Base-by-base conservation (phyloP, 495 filamentous ascomycete genomes). In the Penicillium pulvis region DNA sequence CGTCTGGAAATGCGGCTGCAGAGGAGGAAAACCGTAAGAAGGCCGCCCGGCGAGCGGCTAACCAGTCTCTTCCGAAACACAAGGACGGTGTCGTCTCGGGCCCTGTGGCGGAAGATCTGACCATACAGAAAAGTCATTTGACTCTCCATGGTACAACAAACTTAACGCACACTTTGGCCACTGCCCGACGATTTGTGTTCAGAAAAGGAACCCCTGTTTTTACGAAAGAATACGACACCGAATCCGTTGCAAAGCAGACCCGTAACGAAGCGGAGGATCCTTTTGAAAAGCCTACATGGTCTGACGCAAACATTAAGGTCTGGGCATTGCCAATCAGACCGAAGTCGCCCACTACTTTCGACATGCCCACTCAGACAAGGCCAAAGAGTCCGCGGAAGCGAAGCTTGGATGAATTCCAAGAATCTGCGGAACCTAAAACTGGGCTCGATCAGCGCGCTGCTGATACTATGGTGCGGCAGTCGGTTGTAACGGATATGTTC, bases 171-270 rank as follows among this genome's bases (percentile, higher is more conserved):
- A 82, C 83, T 1, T 66, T 98, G 41, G 93, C 92, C 31, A 90
- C 90, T 0, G 85, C 89, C n/a, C 82, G 94, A 41, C 74, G 85
- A 31, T 98, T 96, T 71, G 81, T 98, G n/a, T 93, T 98, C 67
- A 80, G 94, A 26, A 90, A 87, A 65, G 86, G 87, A 0, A 80
- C 93, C 67, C 91, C 92, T 1, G 43, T 97, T 2, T 73, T 67
- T 20, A 79, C 84, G 24, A 78, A 80, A 47, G 94, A 98, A 71
- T 79, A 89, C 55, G 76, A 75, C 39, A 56, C 74, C 20, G 79
- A 81, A 44, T 76, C 66, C 52, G 49, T 69, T 20, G 57, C 53
- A 7, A 71, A 64, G 54, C 45, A 54, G 31, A 44, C 44, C 20
- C 54, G 48, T 31, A 54, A 26, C 42, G 57, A 51, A 14, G 31